phyloP scores from a whole-genome alignment of 495 filamentous ascomycete genomes.

The Pseudomonodictys pantanalensis region DNA sequence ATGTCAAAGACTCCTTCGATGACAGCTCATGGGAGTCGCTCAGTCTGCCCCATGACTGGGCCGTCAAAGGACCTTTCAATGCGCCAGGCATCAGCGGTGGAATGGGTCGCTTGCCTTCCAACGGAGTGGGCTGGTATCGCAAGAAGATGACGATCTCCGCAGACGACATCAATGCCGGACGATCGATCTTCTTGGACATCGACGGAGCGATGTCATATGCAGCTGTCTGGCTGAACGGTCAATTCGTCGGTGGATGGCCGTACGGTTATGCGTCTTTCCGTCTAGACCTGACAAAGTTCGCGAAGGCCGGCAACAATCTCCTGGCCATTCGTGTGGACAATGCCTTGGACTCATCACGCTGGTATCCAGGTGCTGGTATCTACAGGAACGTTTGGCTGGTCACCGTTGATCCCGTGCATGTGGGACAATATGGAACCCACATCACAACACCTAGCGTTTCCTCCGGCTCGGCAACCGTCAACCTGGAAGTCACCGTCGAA shows the following conservation, averaged over 20 bases:
- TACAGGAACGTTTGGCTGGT: constrained; percentile 53
- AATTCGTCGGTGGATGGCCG: constrained; percentile 51
- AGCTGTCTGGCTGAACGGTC: constrained; percentile 49
- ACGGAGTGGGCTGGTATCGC: constrained; percentile 53
- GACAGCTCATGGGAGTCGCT: constrained; percentile 43
- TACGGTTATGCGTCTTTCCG: constrained; percentile 51
- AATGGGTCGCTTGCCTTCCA: constrained; percentile 54
- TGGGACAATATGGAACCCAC: constrained; percentile 47
- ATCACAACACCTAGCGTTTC: constrained; percentile 46
- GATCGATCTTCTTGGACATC: constrained; percentile 48
- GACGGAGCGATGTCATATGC: constrained; percentile 53
- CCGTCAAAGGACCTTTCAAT: constrained; percentile 39
- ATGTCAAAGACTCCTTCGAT: constrained; percentile 41
- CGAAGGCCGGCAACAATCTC: constrained; percentile 42
- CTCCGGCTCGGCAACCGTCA: constrained; percentile 41
- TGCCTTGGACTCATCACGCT: constrained; percentile 45
- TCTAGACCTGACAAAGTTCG: constrained; percentile 48
- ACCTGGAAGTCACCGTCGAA: constrained; percentile 43
- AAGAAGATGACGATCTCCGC: constrained; percentile 37
- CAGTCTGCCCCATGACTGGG: constrained; percentile 51
- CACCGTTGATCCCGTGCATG: constrained; percentile 45
- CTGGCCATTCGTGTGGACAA: constrained; percentile 52
- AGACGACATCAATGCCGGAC: constrained; percentile 35
- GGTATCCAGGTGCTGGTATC: constrained; percentile 52
- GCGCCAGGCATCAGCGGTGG: constrained; percentile 50